These are phyloP conservation scores for Monosporascus sp. DNA, from an alignment of 2,329 filamentous ascomycete species.

Conservation along the genomic window DNA sequence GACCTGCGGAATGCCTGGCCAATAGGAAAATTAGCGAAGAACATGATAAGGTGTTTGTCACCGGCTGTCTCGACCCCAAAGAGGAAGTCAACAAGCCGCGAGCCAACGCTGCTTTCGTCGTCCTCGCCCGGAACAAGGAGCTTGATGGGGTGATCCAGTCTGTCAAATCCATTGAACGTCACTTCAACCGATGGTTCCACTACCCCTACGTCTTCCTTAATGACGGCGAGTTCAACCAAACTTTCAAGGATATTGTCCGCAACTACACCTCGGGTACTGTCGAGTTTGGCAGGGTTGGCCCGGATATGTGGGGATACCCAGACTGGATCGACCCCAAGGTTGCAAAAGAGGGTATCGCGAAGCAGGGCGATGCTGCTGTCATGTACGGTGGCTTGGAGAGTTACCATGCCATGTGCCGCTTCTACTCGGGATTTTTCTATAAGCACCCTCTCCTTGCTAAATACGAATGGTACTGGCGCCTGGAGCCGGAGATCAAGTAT, in stretches of 20 bases:
- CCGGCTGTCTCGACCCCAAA: conserved; percentile 71
- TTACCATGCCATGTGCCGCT: conserved; percentile 98
- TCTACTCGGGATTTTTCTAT: conserved; percentile 98
- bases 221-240: conserved; percentile 92
- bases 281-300: conserved; percentile 90
- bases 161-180: conserved; percentile 93
- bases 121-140: conserved; percentile 93
- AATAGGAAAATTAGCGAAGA: conserved; percentile 91
- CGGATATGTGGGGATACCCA: conserved; percentile 91
- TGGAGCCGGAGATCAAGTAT: conserved; percentile 99
- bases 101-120: conserved; percentile 92
- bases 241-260: conserved; percentile 79
- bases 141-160: conserved; percentile 93
- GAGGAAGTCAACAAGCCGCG: conserved; percentile 67
- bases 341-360: conserved; percentile 90
- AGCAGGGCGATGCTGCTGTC: conserved; percentile 94
- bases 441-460: conserved; percentile 92
- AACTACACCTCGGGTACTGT: conserved; percentile 86
- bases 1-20: not conserved
- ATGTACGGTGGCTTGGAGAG: conserved; percentile 99
- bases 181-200: conserved; percentile 98
- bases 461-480: conserved; percentile 99
- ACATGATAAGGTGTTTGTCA: conserved; percentile 93
- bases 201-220: conserved; percentile 99
- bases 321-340: conserved; percentile 95